Percentiles rank a stretch among this genome's conserved stretches.
Conservation (phyloP, 1,284 basidiomycete genomes). For the Vanrija sp. region DNA sequence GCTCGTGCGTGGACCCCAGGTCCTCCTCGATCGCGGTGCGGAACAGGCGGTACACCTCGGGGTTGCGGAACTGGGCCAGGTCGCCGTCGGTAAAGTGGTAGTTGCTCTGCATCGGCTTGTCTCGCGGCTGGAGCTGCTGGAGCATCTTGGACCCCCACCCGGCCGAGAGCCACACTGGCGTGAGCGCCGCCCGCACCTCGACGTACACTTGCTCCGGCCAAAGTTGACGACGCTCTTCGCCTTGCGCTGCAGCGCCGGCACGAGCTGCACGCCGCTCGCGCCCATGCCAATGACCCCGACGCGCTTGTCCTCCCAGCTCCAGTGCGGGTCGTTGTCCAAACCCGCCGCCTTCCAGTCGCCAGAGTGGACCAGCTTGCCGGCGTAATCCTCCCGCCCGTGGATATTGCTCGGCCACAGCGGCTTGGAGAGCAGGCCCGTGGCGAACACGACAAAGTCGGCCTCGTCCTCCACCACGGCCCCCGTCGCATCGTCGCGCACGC, state of each 20-base stretch:
- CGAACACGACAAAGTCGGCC: conserved; percentile 38
- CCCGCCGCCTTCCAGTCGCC: conserved; percentile 17
- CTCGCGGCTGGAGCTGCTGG: neutral
- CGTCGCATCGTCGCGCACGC: conserved; percentile 5
- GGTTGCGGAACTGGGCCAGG: neutral
- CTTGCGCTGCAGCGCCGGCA: conserved; percentile 19
- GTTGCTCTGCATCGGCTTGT: conserved; percentile 2
- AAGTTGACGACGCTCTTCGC: conserved; percentile 26
- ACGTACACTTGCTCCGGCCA: conserved; percentile 14
- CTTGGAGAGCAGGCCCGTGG: conserved; percentile 21
- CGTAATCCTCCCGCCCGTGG: conserved; percentile 24
- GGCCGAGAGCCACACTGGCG: conserved; percentile 24
- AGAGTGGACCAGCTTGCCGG: conserved; percentile 28
- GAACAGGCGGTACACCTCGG: conserved; percentile 23
- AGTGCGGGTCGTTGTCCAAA: conserved; percentile 2
- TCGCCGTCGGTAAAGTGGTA: conserved; percentile 4
- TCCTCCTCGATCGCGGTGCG: conserved; percentile 18
- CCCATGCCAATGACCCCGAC: conserved; percentile 16
- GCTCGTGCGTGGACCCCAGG: conserved; percentile 9
- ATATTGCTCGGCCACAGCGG: conserved; percentile 29
- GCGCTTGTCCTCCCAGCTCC: conserved; percentile 12
- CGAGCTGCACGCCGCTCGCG: conserved; percentile 25
- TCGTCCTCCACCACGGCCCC: conserved; percentile 17
- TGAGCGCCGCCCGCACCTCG: neutral
- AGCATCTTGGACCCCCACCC: conserved; percentile 22